Conservation (phyloP, 2,329 filamentous ascomycete genomes). For the Colletotrichum sp. region DNA sequence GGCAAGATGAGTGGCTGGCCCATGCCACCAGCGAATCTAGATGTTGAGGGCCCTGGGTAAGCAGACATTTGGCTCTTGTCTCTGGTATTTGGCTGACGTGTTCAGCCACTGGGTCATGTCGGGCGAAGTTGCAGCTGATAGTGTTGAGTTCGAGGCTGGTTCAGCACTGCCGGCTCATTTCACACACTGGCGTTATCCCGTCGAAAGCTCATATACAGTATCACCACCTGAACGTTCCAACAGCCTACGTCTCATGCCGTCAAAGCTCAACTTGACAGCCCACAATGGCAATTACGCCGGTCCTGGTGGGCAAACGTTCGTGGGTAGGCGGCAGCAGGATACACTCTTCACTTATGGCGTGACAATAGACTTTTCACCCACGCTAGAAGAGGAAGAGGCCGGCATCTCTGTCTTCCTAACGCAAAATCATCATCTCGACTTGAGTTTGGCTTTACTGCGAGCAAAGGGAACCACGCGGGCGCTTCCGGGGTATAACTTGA, state of each 20-base stretch:
- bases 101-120: slow-evolving; percentile 30
- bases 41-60: slow-evolving; percentile 40
- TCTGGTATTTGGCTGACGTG: neutral
- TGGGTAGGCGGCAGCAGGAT: slow-evolving; percentile 60
- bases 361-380: slow-evolving; percentile 48
- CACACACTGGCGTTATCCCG: slow-evolving; percentile 60
- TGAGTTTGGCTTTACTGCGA: slow-evolving; percentile 38
- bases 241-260: slow-evolving; percentile 52
- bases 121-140: slow-evolving; percentile 39
- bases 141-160: slow-evolving; percentile 48
- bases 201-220: slow-evolving; percentile 46
- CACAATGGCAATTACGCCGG: slow-evolving; percentile 47
- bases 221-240: slow-evolving; percentile 47
- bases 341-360: slow-evolving; percentile 58
- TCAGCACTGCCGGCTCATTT: slow-evolving; percentile 56
- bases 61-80: neutral
- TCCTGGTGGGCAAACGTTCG: slow-evolving; percentile 44
- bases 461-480: neutral
- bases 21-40: slow-evolving; percentile 36
- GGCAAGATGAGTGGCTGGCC: slow-evolving; percentile 38
- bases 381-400: slow-evolving; percentile 48
- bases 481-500: neutral
- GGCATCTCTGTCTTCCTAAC: slow-evolving; percentile 60
- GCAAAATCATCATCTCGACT: slow-evolving; percentile 57
- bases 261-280: slow-evolving; percentile 58